Percentiles rank a stretch among this genome's conserved stretches.
These are phyloP conservation scores for Candida krabiensis DNA, from an alignment of 805 yeast species.

Conservation along the genomic window DNA sequence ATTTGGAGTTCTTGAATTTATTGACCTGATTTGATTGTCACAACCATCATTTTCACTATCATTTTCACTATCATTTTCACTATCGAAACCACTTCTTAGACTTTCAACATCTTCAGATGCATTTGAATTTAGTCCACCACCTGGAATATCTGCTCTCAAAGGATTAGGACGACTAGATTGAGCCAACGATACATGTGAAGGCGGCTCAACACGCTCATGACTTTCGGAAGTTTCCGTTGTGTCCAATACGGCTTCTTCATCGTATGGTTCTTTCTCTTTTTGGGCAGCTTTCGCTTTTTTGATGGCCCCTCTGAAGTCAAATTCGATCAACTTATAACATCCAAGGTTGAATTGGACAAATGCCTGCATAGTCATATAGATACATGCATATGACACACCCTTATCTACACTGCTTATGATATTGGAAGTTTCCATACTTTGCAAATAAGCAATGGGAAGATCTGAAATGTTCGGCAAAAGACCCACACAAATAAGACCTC, in stretches of 20 bases:
- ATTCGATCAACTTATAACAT: conserved; percentile 63
- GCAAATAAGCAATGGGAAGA: conserved; percentile 80
- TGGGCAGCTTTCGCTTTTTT: conserved; percentile 25
- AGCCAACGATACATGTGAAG: too few relatives aligned
- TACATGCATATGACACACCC: conserved; percentile 84
- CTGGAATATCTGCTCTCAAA: not conserved
- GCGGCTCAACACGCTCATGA: too few relatives aligned
- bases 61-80: not conserved
- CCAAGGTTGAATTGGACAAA: conserved; percentile 76
- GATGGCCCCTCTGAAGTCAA: conserved; percentile 55
- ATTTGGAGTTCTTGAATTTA: not conserved
- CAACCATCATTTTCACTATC: not conserved
- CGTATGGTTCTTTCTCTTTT: conserved; percentile 19
- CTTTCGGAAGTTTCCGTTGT: conserved; percentile 6
- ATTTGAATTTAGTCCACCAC: not conserved
- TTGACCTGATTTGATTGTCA: not conserved
- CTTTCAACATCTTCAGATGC: not conserved
- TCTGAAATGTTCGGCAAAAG: conserved; percentile 79
- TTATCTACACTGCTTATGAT: conserved; percentile 59
- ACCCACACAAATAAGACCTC: conserved; percentile 70
- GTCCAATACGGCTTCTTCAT: conserved; percentile 19
- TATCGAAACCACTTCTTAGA: not conserved
- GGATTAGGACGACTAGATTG: not conserved
- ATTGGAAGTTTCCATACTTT: conserved; percentile 65
- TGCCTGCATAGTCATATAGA: conserved; percentile 68